Evolutionary conservation across 2,329 filamentous ascomycete species (phyloP).

Genomic region (Xylariales sp.): DNA sequence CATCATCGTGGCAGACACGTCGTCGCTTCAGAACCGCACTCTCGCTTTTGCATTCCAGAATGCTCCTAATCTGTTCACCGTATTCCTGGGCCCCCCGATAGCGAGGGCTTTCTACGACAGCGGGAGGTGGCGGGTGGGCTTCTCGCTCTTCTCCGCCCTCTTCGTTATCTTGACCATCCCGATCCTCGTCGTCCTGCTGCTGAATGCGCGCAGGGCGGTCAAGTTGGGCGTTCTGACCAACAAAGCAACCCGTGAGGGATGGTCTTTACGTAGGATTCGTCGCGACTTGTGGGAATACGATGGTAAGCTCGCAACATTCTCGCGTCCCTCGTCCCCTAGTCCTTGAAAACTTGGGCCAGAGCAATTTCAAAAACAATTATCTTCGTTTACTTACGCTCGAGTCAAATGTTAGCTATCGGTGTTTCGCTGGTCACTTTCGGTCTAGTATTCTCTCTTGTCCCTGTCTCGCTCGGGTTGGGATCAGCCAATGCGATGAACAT

Average conservation of each 20-base stretch:
- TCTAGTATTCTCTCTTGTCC: constrained; percentile 56
- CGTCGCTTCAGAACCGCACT: constrained; percentile 57
- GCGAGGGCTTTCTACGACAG: constrained; percentile 45
- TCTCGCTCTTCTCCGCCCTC: constrained; percentile 56
- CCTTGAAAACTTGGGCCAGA: constrained; percentile 13
- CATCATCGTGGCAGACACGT: constrained; percentile 63
- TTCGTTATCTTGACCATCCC: constrained; percentile 53
- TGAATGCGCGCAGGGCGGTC: constrained; percentile 55
- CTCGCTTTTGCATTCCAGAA: constrained; percentile 58
- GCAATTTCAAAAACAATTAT: too few relatives aligned
- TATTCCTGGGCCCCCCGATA: constrained; percentile 54
- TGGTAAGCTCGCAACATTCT: constrained; percentile 23
- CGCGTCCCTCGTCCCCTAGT: too few relatives aligned
- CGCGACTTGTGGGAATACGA: constrained; percentile 24
- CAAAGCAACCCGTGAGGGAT: constrained; percentile 31
- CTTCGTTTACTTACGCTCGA: too few relatives aligned
- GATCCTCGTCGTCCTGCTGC: constrained; percentile 47
- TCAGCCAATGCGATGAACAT: constrained; percentile 22
- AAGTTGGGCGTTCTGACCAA: constrained; percentile 29
- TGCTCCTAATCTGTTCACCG: constrained; percentile 58
- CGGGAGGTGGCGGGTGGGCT: constrained; percentile 57
- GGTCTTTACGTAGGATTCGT: constrained; percentile 44
- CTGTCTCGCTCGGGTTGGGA: constrained; percentile 28
- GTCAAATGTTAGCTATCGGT: constrained; percentile 37
- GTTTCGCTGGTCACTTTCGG: constrained; percentile 50